These are phyloP conservation scores for Boletus rufocinnamomeus DNA, from an alignment of 768 basidiomycete species.

Conservation along the genomic window DNA sequence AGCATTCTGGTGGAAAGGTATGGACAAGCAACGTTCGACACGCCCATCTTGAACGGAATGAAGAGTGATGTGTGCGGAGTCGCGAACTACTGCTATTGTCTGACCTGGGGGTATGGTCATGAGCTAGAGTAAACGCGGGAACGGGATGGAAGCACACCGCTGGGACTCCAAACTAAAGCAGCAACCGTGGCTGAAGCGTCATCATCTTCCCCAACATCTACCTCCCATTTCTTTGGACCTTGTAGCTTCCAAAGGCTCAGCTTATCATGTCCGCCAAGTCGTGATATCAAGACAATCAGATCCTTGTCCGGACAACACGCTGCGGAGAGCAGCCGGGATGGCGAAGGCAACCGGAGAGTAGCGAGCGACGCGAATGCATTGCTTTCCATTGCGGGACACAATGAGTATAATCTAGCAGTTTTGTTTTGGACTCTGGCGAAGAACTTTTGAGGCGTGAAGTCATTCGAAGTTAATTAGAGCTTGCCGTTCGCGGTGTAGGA, in stretches of 20 bases:
- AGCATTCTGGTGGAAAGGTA: conserved; percentile 27
- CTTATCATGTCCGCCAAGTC: conserved; percentile 66
- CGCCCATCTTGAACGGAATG: conserved; percentile 81
- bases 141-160: conserved; percentile 48
- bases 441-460: conserved; percentile 14
- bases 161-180: conserved; percentile 79
- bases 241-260: conserved; percentile 81
- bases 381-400: conserved; percentile 36
- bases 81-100: conserved; percentile 68
- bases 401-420: not conserved
- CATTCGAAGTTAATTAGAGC: conserved; percentile 25
- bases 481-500: conserved; percentile 22
- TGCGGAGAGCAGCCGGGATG: conserved; percentile 57
- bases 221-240: conserved; percentile 81
- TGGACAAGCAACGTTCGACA: conserved; percentile 48
- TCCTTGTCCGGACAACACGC: conserved; percentile 89
- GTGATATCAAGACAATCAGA: conserved; percentile 65
- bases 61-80: conserved; percentile 66
- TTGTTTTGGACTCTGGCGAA: conserved; percentile 9
- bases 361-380: conserved; percentile 59
- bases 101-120: conserved; percentile 46
- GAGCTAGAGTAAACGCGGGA: conserved; percentile 1
- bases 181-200: conserved; percentile 50
- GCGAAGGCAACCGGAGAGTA: conserved; percentile 54
- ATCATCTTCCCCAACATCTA: conserved; percentile 56